Conservation (phyloP, 305 asterid species). For the Fraxinus ornus region DNA sequence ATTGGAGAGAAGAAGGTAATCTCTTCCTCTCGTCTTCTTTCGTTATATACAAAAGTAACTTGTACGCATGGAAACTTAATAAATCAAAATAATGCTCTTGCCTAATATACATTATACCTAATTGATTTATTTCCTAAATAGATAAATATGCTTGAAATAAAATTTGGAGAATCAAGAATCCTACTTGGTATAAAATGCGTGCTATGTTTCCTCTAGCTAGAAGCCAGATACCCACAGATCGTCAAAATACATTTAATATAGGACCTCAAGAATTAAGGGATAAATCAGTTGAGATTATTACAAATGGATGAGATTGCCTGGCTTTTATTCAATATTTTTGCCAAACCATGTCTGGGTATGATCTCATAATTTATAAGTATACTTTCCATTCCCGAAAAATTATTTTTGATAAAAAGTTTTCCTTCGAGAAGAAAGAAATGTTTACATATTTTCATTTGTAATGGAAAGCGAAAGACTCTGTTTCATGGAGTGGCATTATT, state of each 20-base stretch:
- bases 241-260: not conserved
- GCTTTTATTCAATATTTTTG: not conserved
- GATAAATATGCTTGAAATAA: slow-evolving; percentile 7
- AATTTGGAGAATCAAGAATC: slow-evolving; percentile 5
- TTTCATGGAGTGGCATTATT: not conserved
- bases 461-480: not conserved
- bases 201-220: not conserved
- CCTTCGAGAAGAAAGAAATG: not conserved
- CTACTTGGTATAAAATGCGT: slow-evolving; percentile 10
- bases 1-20: no score
- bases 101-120: no score
- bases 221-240: not conserved
- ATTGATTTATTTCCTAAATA: no score
- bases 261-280: not conserved
- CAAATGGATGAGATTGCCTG: not conserved
- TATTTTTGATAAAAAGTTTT: not conserved
- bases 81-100: no score
- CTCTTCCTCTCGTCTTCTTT: no score
- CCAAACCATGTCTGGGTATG: not conserved
- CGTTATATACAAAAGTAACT: no score
- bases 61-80: no score
- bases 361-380: not conserved
- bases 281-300: not conserved
- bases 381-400: not conserved
- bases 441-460: not conserved